Evolutionary conservation across 305 asterid species (phyloP).

Genomic region (Caryopteris hybrid): DNA sequence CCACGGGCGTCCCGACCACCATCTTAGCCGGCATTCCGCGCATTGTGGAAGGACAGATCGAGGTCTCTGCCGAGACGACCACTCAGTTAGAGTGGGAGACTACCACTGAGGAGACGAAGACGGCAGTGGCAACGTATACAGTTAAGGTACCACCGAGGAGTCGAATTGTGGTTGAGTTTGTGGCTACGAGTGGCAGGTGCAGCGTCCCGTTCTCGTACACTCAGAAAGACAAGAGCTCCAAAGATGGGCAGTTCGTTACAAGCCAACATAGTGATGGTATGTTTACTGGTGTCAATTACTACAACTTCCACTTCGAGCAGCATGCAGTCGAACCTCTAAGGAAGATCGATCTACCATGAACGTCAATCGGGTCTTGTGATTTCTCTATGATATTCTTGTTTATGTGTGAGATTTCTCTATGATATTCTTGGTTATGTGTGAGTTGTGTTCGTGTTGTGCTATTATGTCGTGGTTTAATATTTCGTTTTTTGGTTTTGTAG

Average conservation of each 20-base stretch:
- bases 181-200: background rate
- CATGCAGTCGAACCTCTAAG: no score
- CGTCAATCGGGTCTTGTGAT: no score
- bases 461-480: no score
- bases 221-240: background rate
- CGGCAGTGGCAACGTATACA: background rate
- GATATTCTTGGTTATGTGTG: no score
- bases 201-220: background rate
- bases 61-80: background rate
- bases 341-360: no score
- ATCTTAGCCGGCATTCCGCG: background rate
- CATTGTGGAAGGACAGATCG: background rate
- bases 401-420: no score
- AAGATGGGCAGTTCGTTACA: background rate
- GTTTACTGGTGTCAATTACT: background rate
- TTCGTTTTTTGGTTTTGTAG: no score
- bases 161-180: background rate
- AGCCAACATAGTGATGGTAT: background rate
- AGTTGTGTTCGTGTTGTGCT: no score
- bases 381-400: no score
- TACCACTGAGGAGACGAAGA: background rate
- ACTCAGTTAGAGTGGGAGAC: background rate
- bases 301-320: background rate
- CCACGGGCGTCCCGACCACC: background rate
- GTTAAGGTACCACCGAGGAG: background rate